A percentile compares a stretch with the other conserved stretches of the same genome.
Conservation (phyloP, 1,284 basidiomycete genomes). For the Naganishia sp. region DNA sequence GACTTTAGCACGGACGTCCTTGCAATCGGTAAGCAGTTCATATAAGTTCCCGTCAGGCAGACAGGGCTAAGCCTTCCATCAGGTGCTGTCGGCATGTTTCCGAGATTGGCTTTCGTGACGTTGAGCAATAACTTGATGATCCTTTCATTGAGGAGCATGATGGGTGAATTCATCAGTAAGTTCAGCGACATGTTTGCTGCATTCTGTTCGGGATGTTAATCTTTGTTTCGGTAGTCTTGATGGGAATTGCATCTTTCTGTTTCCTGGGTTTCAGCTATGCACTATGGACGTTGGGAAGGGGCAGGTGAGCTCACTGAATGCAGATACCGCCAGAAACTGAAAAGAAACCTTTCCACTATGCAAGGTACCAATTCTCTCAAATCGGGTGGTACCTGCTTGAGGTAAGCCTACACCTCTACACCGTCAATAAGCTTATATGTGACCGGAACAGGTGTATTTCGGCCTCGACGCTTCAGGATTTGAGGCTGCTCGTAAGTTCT, state of each 20-base stretch:
- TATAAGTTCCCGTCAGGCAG: background rate
- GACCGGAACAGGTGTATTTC: constrained; percentile 58
- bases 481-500: constrained; percentile 66
- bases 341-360: background rate
- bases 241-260: constrained; percentile 85
- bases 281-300: constrained; percentile 68
- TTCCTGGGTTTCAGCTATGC: constrained; percentile 77
- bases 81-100: constrained; percentile 84
- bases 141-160: constrained; percentile 50
- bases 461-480: constrained; percentile 86
- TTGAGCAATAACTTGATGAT: constrained; percentile 75
- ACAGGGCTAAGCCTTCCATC: constrained; percentile 52
- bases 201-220: constrained; percentile 69
- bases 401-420: constrained; percentile 18
- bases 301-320: constrained; percentile 35
- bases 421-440: background rate
- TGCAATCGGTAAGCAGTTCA: constrained; percentile 38
- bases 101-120: constrained; percentile 82
- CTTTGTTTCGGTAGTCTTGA: constrained; percentile 60
- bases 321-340: constrained; percentile 52
- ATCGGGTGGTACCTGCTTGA: constrained; percentile 56
- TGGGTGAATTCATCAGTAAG: constrained; percentile 54
- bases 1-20: constrained; percentile 70
- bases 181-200: background rate
- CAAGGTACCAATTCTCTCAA: constrained; percentile 37